A percentile compares a stretch with the other conserved stretches of the same genome.
Conservation (phyloP, 768 basidiomycete species). For the Calocybe indica region DNA sequence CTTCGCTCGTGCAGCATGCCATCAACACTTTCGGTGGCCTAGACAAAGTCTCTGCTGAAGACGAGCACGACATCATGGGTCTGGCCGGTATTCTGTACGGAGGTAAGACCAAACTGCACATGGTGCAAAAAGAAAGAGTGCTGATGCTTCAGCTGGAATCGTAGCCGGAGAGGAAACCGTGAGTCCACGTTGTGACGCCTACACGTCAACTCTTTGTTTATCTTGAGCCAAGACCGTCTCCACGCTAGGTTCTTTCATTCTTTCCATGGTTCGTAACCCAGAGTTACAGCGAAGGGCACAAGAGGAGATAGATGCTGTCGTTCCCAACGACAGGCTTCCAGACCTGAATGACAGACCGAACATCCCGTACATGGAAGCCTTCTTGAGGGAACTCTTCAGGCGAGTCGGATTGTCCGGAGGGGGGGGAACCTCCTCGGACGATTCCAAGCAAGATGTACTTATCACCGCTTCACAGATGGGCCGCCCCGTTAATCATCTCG, state of each 20-base stretch:
- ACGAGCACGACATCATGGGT: constrained; percentile 50
- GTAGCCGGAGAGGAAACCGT: constrained; percentile 37
- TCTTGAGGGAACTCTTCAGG: constrained; percentile 15
- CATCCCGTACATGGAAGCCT: constrained; percentile 20
- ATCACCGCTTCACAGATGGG: too few relatives aligned
- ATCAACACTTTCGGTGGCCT: constrained; percentile 35
- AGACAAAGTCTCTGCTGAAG: constrained; percentile 33
- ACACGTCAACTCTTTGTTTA: too few relatives aligned
- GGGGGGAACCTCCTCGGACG: too few relatives aligned
- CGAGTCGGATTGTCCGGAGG: not conserved
- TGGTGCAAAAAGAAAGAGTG: not conserved
- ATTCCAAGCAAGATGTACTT: too few relatives aligned
- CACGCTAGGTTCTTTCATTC: constrained; percentile 40
- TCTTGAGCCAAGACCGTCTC: constrained; percentile 39
- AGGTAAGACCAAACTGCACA: constrained; percentile 23
- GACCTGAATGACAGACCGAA: constrained; percentile 15
- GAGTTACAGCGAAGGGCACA: constrained; percentile 21
- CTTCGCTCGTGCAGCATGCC: constrained; percentile 9
- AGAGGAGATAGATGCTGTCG: constrained; percentile 20
- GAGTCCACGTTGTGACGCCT: not conserved
- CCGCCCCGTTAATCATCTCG: too few relatives aligned
- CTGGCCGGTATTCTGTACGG: constrained; percentile 48
- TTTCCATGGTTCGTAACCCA: constrained; percentile 51
- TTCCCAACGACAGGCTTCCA: constrained; percentile 18
- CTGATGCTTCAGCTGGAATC: not conserved